Conservation (phyloP, 2,329 filamentous ascomycete species). For the Fusarium pseudocircinatum region DNA sequence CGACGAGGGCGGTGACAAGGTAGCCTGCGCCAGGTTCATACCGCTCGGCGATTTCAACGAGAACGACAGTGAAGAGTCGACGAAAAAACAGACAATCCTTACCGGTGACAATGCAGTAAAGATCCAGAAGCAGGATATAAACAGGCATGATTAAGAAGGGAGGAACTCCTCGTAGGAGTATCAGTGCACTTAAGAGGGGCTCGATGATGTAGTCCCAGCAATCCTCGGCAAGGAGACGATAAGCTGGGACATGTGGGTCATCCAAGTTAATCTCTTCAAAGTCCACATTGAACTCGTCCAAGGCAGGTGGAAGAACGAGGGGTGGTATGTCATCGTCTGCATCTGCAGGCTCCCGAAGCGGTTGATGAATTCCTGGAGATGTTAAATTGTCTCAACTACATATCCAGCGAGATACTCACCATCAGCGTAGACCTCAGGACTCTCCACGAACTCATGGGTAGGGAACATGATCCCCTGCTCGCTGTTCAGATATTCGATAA, state of each 20-base stretch:
- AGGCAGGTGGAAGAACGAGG: neutral
- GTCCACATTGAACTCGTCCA: rapidly evolving
- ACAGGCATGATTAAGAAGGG: neutral
- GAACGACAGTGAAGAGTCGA: neutral
- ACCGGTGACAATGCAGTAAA: neutral
- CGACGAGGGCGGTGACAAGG: rapidly evolving
- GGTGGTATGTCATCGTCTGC: neutral
- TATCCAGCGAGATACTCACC: neutral
- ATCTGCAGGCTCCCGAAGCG: no score
- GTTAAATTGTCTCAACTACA: neutral
- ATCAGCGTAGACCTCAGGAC: neutral
- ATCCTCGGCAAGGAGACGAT: rapidly evolving
- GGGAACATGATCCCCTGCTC: neutral
- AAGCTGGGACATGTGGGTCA: rapidly evolving
- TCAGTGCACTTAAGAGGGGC: neutral
- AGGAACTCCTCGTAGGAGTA: neutral
- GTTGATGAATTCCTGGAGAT: neutral
- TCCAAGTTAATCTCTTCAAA: neutral
- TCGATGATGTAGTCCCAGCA: neutral
- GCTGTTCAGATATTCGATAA: neutral
- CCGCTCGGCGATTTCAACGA: neutral
- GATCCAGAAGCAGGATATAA: neutral
- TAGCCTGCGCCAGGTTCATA: neutral
- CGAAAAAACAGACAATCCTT: neutral
- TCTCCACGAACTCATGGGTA: neutral